Evolutionary conservation across 2,329 filamentous ascomycete genomes (phyloP).

Genomic region (Claviceps paspali): DNA sequence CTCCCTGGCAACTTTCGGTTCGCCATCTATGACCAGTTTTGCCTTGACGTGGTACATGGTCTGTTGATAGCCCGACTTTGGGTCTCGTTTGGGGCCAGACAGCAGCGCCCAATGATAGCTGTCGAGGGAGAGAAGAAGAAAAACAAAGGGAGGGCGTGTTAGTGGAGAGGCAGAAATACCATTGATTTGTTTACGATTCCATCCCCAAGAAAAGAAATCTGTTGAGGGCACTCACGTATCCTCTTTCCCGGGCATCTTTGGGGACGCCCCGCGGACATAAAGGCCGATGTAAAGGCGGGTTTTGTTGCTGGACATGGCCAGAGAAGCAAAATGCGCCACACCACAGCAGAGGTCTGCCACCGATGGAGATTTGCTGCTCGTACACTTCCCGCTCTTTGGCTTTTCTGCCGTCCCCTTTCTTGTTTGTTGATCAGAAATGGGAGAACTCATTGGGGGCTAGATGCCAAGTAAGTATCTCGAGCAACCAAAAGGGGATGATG

Average conservation of each 20-base stretch:
- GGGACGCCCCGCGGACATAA: slow-evolving; percentile 5
- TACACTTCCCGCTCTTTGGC: background rate
- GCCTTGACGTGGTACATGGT: slow-evolving; percentile 7
- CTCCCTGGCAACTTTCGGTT: slow-evolving; percentile 2
- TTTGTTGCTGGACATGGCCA: slow-evolving; percentile 2
- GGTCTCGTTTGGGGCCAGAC: slow-evolving; percentile 3
- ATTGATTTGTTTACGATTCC: too few relatives aligned
- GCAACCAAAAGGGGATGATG: too few relatives aligned
- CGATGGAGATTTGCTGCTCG: background rate
- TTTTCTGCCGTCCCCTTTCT: background rate
- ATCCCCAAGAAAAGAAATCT: background rate
- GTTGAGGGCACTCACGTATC: slow-evolving; percentile 3
- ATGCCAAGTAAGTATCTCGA: too few relatives aligned
- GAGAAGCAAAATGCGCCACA: background rate
- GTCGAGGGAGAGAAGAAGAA: too few relatives aligned
- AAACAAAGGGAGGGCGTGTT: background rate
- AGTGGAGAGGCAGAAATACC: too few relatives aligned
- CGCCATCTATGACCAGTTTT: slow-evolving; percentile 2
- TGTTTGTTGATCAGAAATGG: background rate
- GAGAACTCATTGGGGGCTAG: background rate
- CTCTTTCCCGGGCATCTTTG: slow-evolving; percentile 5
- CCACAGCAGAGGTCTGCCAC: background rate
- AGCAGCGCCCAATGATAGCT: slow-evolving; percentile 7
- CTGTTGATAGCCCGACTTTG: slow-evolving; percentile 1
- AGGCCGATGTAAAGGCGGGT: slow-evolving; percentile 6